These are phyloP conservation scores for Fusarium newnesense DNA, from an alignment of 2,329 filamentous ascomycete genomes.

Conservation along the genomic window DNA sequence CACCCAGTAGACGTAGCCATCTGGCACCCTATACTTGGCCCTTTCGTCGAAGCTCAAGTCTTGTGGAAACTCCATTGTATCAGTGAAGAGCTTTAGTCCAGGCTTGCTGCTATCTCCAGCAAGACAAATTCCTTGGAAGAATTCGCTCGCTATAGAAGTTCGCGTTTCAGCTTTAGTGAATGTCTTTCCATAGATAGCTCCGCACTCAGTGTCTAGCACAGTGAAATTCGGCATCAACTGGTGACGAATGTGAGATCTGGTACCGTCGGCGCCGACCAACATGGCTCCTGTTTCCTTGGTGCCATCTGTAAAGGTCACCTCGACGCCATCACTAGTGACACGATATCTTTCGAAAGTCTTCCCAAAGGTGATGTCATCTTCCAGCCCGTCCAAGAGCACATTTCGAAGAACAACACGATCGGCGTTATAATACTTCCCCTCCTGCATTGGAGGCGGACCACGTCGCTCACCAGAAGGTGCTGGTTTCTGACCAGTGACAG, in stretches of 20 bases:
- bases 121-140: background rate
- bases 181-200: background rate
- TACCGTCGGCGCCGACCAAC: background rate
- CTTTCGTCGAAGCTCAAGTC: background rate
- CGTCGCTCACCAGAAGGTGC: background rate
- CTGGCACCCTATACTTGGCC: fast-evolving
- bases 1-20: background rate
- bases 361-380: background rate
- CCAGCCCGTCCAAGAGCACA: fast-evolving
- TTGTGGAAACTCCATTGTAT: background rate
- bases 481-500: background rate
- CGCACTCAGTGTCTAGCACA: background rate
- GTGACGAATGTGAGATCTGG: background rate
- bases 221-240: background rate
- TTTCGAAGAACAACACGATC: background rate
- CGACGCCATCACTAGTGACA: fast-evolving
- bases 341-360: background rate
- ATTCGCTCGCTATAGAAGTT: background rate
- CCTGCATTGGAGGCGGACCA: background rate
- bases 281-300: background rate
- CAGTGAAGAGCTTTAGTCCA: background rate
- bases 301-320: background rate
- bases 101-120: background rate
- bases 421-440: background rate
- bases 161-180: fast-evolving